These are phyloP conservation scores for Rhodotorula diobovata DNA, from an alignment of 768 basidiomycete genomes.

Conservation along the genomic window DNA sequence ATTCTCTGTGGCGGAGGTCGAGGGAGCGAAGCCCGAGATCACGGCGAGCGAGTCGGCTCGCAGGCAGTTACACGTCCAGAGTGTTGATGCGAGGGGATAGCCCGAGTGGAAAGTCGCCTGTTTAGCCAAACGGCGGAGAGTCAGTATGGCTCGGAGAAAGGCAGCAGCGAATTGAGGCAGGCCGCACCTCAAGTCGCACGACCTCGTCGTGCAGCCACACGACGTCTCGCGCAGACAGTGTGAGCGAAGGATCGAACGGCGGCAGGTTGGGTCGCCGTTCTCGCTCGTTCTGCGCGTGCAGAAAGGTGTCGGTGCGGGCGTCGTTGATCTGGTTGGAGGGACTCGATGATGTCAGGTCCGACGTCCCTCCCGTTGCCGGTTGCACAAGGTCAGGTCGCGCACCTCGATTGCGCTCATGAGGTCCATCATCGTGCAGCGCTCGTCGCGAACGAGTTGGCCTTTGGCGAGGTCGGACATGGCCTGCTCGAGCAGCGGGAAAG, in stretches of 20 bases:
- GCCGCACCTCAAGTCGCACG: conserved; percentile 22
- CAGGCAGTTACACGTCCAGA: conserved; percentile 35
- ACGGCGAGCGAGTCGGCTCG: conserved; percentile 3
- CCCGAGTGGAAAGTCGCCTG: conserved; percentile 33
- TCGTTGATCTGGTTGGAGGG: conserved; percentile 32
- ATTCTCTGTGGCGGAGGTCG: background rate
- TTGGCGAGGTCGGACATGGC: conserved; percentile 15
- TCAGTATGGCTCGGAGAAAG: too few relatives aligned
- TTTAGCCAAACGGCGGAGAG: accelerated
- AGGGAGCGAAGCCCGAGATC: background rate
- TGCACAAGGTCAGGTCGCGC: background rate
- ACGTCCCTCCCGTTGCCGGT: too few relatives aligned
- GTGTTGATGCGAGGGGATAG: conserved; percentile 33
- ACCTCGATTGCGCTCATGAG: conserved; percentile 39
- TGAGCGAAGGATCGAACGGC: conserved; percentile 6
- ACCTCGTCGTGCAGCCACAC: conserved; percentile 22
- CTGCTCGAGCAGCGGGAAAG: conserved; percentile 3
- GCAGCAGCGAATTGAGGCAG: background rate
- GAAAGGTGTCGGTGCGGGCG: conserved; percentile 31
- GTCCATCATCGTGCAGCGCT: conserved; percentile 14
- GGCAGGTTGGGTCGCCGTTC: background rate
- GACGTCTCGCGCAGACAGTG: background rate
- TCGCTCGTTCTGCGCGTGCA: background rate
- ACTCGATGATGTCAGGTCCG: too few relatives aligned
- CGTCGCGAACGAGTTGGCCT: conserved; percentile 21